phyloP scores from a whole-genome alignment of 371 early-diverging fungal genomes.

The Mortierella sp. region DNA sequence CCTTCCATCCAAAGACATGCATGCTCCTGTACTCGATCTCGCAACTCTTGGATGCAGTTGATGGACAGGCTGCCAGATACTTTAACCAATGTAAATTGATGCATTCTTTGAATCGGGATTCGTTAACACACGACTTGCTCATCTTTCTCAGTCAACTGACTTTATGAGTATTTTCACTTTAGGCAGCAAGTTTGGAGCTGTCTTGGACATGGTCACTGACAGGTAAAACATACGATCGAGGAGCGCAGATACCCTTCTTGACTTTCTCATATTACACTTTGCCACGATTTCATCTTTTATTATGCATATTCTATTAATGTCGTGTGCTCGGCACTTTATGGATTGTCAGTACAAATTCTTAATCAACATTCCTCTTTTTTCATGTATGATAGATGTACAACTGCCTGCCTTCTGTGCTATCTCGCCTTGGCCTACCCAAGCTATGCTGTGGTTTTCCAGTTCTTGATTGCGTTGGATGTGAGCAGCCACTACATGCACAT shows the following conservation, averaged over 20 bases:
- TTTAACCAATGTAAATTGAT: conserved; percentile 85
- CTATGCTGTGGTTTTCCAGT: conserved; percentile 85
- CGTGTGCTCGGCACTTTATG: neutral
- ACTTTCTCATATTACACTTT: neutral
- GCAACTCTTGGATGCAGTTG: conserved; percentile 94
- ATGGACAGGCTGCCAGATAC: conserved; percentile 94
- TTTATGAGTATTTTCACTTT: conserved; percentile 27
- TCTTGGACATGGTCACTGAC: conserved; percentile 98
- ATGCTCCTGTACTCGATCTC: conserved; percentile 87
- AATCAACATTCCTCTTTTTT: neutral
- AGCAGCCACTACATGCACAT: conserved; percentile 98
- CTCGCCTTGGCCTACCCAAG: conserved; percentile 78
- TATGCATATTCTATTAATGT: neutral
- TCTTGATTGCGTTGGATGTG: conserved; percentile 92
- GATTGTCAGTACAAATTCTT: neutral
- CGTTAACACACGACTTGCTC: neutral
- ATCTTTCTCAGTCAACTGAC: neutral
- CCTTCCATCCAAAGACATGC: conserved; percentile 75
- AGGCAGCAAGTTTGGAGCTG: conserved; percentile 96
- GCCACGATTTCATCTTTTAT: neutral
- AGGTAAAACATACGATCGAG: conserved; percentile 60
- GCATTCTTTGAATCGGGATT: neutral
- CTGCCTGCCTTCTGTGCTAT: conserved; percentile 90
- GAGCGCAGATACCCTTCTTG: neutral
- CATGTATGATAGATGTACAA: conserved; percentile 76